Evolutionary conservation across 306 rosid species (phyloP).

Genomic region (Vigna nakashimae): DNA sequence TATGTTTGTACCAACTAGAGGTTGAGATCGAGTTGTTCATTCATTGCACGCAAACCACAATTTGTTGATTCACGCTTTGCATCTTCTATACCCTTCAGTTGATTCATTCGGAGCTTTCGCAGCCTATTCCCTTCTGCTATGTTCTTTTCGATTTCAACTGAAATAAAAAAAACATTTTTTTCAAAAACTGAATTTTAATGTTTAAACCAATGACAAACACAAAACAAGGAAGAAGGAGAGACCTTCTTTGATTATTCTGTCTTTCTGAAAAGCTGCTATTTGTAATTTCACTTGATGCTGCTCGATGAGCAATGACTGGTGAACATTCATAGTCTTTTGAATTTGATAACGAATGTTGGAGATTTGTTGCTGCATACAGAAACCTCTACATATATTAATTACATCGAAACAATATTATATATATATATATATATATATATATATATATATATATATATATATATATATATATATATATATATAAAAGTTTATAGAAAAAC

Average conservation of each 20-base stretch:
- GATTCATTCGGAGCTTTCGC: slow-evolving; percentile 37
- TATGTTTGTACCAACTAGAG: not conserved
- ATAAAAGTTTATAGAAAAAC: not conserved
- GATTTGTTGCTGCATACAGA: slow-evolving; percentile 40
- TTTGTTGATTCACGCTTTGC: not conserved
- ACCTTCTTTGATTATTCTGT: slow-evolving; percentile 49
- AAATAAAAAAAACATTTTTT: too few relatives aligned
- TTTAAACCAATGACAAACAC: too few relatives aligned
- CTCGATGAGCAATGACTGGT: slow-evolving; percentile 46
- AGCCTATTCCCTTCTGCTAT: slow-evolving; percentile 54
- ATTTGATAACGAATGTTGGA: slow-evolving; percentile 43
- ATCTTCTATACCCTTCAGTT: slow-evolving; percentile 5
- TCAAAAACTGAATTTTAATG: too few relatives aligned
- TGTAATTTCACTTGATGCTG: slow-evolving; percentile 39
- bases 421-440: not conserved
- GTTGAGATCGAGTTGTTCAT: not conserved
- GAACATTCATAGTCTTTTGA: slow-evolving; percentile 6
- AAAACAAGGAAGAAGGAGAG: not conserved
- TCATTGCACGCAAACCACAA: not conserved
- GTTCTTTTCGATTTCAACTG: slow-evolving; percentile 51
- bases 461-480: too few relatives aligned
- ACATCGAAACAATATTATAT: not conserved
- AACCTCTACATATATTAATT: not conserved
- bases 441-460: not conserved
- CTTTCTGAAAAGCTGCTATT: slow-evolving; percentile 35